Base-by-base conservation (phyloP, 225 moss, liverwort and hornwort species). In the Physcomitrellopsis africana region DNA sequence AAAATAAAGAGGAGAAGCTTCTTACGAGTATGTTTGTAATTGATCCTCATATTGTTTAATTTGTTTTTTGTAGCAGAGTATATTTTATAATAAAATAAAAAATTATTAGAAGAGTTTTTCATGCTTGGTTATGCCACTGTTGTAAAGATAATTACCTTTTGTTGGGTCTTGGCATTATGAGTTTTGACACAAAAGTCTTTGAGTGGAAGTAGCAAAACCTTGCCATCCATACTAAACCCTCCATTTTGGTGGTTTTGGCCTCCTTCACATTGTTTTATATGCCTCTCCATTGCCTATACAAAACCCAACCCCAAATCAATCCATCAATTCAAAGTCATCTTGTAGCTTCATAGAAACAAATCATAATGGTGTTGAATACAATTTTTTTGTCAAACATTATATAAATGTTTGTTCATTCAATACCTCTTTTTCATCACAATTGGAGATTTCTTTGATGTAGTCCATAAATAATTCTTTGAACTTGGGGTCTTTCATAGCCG, bases 391-490 rank as follows among this genome's bases (percentile, higher is more conserved):
- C n/a, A n/a, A n/a, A n/a, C n/a, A n/a, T n/a, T n/a, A n/a, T n/a
- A n/a, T n/a, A n/a, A 37, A 37, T 37, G 7, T 37, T 29, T 37
- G 32, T 7, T 37, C 3, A 37, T 5, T 4, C 1, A 5, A 37
- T 37, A 88, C 90, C 53, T 89, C 82, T 84, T 81, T 87, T 14
- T 87, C 87, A 0, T 80, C 53, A 9, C 92, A 87, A 65, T 90
- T 58, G 1, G 90, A 84, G 10, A 94, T 90, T 51, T 94, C 92
- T 18, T 87, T 72, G 0, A 92, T 67, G 61, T 94, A 94, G 0
- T 94, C 87, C 3, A 10, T 58, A 53, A 94, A 90, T 81, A 94
- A 74, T 5, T 80, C 76, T 57, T 87, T 90, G 26, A 94, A 94
- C 17, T 91, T 79, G 0, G 87, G 81, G 51, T 94, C 90, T 56